Evolutionary conservation across 768 basidiomycete species (phyloP).

Genomic region (Pleurotus citrinopileatus): DNA sequence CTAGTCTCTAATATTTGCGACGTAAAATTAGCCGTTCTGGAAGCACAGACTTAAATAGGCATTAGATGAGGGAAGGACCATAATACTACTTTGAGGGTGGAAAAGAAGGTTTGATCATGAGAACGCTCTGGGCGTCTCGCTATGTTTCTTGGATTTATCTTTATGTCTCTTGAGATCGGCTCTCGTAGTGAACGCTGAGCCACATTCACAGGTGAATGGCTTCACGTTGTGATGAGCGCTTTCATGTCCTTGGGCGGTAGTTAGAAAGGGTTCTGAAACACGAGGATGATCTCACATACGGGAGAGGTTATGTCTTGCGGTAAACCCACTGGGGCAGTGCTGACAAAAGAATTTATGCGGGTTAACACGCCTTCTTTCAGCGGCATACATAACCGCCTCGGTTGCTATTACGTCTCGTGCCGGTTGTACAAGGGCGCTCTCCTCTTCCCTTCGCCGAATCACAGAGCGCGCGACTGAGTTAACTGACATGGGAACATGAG

Average conservation of each 20-base stretch:
- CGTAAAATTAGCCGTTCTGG: too few relatives aligned
- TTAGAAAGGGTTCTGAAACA: background rate
- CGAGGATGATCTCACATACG: background rate
- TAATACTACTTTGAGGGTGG: too few relatives aligned
- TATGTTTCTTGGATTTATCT: constrained; percentile 3
- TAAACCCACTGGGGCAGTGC: background rate
- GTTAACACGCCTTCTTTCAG: background rate
- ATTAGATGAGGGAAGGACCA: too few relatives aligned
- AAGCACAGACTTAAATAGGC: too few relatives aligned
- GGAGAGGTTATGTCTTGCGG: background rate
- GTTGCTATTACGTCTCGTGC: background rate
- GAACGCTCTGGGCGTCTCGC: background rate
- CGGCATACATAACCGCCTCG: background rate
- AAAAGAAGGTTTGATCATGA: too few relatives aligned
- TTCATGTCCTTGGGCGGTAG: background rate
- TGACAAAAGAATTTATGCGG: constrained; percentile 5
- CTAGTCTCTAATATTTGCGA: too few relatives aligned
- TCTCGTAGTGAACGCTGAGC: constrained; percentile 4
- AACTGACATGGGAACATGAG: too few relatives aligned
- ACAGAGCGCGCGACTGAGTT: too few relatives aligned
- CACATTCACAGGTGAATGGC: background rate
- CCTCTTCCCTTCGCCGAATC: too few relatives aligned
- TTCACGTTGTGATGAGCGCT: constrained; percentile 1
- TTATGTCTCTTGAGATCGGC: constrained; percentile 1
- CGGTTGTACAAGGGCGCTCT: background rate